phyloP scores from a whole-genome alignment of 2,329 filamentous ascomycete species.

The Phaeomoniella chlamydospora region DNA sequence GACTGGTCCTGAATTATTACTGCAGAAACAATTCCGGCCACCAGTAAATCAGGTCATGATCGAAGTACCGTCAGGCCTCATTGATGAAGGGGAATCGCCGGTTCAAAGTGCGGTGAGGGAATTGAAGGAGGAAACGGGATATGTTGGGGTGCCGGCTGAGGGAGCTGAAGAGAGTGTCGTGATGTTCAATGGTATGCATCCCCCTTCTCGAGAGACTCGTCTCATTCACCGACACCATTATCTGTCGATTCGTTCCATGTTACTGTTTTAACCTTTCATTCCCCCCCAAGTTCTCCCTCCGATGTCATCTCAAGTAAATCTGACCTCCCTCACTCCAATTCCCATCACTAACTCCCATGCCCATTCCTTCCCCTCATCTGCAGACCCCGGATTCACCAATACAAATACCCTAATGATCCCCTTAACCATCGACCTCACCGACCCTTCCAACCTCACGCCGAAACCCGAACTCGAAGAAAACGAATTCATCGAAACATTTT shows the following conservation, averaged over 20 bases:
- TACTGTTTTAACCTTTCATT: too few relatives aligned
- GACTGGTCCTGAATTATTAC: neutral
- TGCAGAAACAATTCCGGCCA: slow-evolving; percentile 37
- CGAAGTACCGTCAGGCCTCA: slow-evolving; percentile 45
- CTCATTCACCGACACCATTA: too few relatives aligned
- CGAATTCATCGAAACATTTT: slow-evolving; percentile 72
- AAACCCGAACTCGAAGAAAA: slow-evolving; percentile 60
- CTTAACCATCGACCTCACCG: slow-evolving; percentile 54
- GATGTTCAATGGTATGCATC: slow-evolving; percentile 28
- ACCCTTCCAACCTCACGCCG: slow-evolving; percentile 54
- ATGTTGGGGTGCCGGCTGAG: slow-evolving; percentile 41
- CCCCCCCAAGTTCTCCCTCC: too few relatives aligned
- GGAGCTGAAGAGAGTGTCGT: slow-evolving; percentile 37
- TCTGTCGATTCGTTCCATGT: neutral
- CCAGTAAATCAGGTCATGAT: slow-evolving; percentile 43
- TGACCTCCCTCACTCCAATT: too few relatives aligned
- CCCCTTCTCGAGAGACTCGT: neutral
- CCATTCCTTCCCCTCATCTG: too few relatives aligned
- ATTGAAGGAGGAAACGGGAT: slow-evolving; percentile 48
- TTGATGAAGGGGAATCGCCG: slow-evolving; percentile 42
- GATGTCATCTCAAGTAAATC: too few relatives aligned
- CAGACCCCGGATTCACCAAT: slow-evolving; percentile 32
- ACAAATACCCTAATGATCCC: slow-evolving; percentile 46
- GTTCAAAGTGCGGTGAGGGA: slow-evolving; percentile 42
- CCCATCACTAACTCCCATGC: too few relatives aligned